Conservation (phyloP, 768 basidiomycete species). For the Lactifluus pinguis region DNA sequence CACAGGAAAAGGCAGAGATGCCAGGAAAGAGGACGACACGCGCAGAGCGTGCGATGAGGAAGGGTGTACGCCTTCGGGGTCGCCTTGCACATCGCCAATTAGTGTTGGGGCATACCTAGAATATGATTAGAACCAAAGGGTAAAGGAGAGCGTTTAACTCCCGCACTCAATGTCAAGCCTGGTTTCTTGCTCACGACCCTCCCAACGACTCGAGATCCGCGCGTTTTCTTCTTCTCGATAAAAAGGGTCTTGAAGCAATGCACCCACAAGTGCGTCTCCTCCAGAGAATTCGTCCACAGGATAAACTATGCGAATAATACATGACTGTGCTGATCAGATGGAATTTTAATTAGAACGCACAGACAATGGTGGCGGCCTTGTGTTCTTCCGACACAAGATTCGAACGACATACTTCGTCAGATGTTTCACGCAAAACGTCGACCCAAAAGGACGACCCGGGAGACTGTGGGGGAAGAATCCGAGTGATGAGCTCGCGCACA, state of each 20-base stretch:
- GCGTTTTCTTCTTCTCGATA: constrained; percentile 41
- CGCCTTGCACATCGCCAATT: neutral
- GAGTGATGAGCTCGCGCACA: constrained; percentile 7
- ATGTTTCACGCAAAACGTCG: constrained; percentile 3
- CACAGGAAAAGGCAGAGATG: constrained; percentile 14
- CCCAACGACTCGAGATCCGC: constrained; percentile 44
- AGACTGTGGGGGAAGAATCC: constrained; percentile 12
- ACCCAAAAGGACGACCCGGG: constrained; percentile 13
- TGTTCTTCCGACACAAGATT: neutral
- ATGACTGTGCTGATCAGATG: neutral
- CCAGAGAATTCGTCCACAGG: constrained; percentile 46
- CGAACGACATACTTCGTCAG: constrained; percentile 6
- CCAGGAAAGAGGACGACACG: constrained; percentile 13
- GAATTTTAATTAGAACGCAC: constrained; percentile 1
- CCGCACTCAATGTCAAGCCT: constrained; percentile 17
- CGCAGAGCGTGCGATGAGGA: neutral
- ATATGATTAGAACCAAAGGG: neutral
- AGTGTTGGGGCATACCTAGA: neutral
- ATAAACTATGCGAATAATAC: constrained; percentile 36
- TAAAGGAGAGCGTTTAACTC: neutral
- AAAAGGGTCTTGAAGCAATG: constrained; percentile 65
- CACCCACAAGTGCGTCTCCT: constrained; percentile 52
- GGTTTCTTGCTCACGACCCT: constrained; percentile 5
- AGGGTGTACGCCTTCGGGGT: neutral
- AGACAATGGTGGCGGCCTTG: constrained; percentile 3